Percentiles rank a stretch among this genome's conserved stretches.
These are phyloP conservation scores for Trypanosoma mega DNA, from an alignment of 208 protist species.

Conservation along the genomic window DNA sequence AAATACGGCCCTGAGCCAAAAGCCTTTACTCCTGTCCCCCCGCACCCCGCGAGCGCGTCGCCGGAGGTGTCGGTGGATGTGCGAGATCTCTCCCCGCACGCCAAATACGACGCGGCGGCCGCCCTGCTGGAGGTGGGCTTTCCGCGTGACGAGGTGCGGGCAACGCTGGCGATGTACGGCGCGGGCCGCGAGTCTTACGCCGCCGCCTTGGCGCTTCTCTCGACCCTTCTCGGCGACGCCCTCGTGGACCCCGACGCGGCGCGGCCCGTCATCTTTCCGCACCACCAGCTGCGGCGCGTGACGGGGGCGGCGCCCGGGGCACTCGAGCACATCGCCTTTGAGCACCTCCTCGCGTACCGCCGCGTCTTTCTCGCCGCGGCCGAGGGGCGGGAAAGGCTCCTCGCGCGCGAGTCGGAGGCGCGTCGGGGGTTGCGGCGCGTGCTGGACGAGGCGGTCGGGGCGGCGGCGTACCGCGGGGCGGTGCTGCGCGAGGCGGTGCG, in stretches of 20 bases:
- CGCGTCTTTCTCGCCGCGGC: not conserved
- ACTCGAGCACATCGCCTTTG: constrained; percentile 21
- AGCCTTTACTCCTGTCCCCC: not conserved
- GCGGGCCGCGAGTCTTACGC: constrained; percentile 9
- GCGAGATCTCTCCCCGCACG: not conserved
- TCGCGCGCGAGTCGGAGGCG: constrained; percentile 48
- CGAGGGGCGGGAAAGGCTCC: not conserved
- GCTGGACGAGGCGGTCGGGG: not conserved
- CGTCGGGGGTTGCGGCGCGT: not conserved
- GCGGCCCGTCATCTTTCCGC: constrained; percentile 5
- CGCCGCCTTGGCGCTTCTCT: constrained; percentile 6
- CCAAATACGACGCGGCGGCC: not conserved
- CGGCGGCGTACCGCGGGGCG: not conserved
- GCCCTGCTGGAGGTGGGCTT: constrained; percentile 9
- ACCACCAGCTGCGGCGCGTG: constrained; percentile 5
- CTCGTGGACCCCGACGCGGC: constrained; percentile 10
- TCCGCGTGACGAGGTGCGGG: not conserved
- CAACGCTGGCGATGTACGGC: constrained; percentile 6
- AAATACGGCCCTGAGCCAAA: constrained; percentile 30
- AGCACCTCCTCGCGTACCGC: constrained; percentile 14
- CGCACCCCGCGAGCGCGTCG: not conserved
- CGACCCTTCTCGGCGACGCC: constrained; percentile 13
- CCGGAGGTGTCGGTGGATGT: not conserved
- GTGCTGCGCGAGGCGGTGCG: not conserved
- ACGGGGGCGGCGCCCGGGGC: constrained; percentile 1